Percentiles rank a stretch among this genome's conserved stretches.
These are phyloP conservation scores for Eucalyptus shirleyi DNA, from an alignment of 345 rosid species.

Conservation along the genomic window DNA sequence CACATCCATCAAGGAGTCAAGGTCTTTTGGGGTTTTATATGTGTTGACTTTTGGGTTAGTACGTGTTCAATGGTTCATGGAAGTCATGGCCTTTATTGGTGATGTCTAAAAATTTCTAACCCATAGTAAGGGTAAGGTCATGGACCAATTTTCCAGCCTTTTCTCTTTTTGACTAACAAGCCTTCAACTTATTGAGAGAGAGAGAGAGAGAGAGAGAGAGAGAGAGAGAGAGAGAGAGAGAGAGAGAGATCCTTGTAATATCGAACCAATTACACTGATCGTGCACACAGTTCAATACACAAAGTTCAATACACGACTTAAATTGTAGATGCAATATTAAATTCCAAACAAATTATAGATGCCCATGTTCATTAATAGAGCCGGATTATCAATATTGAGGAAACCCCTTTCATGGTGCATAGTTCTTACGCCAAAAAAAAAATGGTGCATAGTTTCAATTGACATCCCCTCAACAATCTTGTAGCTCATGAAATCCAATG, in stretches of 20 bases:
- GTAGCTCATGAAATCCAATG: not conserved
- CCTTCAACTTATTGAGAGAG: too few species aligned
- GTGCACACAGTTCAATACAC: not conserved
- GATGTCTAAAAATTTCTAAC: not conserved
- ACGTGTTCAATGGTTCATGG: not conserved
- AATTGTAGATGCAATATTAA: not conserved
- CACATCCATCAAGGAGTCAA: not conserved
- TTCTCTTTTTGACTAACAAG: not conserved
- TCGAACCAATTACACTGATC: too few species aligned
- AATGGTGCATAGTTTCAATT: not conserved
- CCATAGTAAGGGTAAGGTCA: not conserved
- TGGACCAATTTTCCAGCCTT: not conserved
- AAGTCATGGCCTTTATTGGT: not conserved
- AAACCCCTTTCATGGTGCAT: too few species aligned
- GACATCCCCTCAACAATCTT: not conserved
- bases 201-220: too few species aligned
- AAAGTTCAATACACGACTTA: not conserved
- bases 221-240: too few species aligned
- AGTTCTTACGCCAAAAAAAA: too few species aligned
- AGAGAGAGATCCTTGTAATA: not conserved
- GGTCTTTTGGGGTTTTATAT: not conserved
- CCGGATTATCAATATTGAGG: rapidly evolving
- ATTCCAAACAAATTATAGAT: not conserved
- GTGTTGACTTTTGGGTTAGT: not conserved
- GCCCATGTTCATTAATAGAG: not conserved